Evolutionary conservation across 1,284 basidiomycete species (phyloP).

Genomic region (Boletus subluridellus): DNA sequence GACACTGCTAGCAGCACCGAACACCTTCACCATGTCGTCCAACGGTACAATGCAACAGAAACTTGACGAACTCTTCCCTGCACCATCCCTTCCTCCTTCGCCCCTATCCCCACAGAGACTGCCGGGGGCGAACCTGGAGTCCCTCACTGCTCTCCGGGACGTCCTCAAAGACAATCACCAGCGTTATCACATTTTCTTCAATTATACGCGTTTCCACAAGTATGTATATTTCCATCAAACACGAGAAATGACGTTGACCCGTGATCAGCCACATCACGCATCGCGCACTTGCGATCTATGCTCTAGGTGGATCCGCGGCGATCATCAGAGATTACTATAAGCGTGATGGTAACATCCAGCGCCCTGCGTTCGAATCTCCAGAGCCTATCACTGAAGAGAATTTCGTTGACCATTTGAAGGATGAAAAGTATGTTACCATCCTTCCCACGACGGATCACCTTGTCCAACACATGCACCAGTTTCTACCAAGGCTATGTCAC

Average conservation of each 20-base stretch:
- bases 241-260: not conserved
- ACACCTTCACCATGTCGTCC: too few relatives aligned
- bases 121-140: conserved; percentile 22
- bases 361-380: conserved; percentile 37
- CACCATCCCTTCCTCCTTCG: conserved; percentile 27
- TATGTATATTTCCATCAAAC: not conserved
- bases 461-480: conserved; percentile 31
- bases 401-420: conserved; percentile 42
- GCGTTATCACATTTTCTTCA: conserved; percentile 28
- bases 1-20: too few relatives aligned
- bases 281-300: conserved; percentile 43
- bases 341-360: conserved; percentile 25
- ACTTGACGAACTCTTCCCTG: conserved; percentile 24
- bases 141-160: conserved; percentile 22
- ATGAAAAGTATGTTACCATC: conserved; percentile 34
- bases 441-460: not conserved
- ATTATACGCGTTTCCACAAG: conserved; percentile 16
- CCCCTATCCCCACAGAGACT: conserved; percentile 25
- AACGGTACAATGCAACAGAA: not conserved
- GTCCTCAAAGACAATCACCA: conserved; percentile 29
- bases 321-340: conserved; percentile 27
- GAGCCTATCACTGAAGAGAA: conserved; percentile 39
- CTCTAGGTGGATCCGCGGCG: conserved; percentile 34
- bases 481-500: conserved; percentile 55
- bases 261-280: conserved; percentile 42